A percentile compares a stretch with the other conserved stretches of the same genome.
phyloP scores from a whole-genome alignment of 1,284 basidiomycete genomes.

The Ceratobasidium sp. region DNA sequence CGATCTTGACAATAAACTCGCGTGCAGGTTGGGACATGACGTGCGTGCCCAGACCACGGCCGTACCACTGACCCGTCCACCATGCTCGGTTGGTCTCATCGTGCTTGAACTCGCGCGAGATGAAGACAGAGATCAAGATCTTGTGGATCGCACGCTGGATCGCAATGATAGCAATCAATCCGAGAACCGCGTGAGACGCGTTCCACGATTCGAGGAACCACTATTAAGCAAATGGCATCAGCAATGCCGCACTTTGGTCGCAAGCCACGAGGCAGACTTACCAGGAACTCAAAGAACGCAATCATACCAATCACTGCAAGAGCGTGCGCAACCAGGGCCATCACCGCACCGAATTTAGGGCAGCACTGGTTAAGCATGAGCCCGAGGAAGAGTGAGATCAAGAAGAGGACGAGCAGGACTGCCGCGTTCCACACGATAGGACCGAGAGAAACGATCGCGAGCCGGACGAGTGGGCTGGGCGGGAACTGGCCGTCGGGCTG shows the following conservation, averaged over 20 bases:
- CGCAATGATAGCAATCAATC: constrained; percentile 82
- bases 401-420: constrained; percentile 83
- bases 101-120: constrained; percentile 95
- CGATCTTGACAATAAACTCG: constrained; percentile 95
- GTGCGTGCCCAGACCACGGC: constrained; percentile 83
- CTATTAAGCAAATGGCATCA: constrained; percentile 54
- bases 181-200: constrained; percentile 86
- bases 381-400: constrained; percentile 90
- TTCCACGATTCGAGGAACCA: constrained; percentile 97
- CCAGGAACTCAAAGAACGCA: constrained; percentile 93
- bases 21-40: constrained; percentile 93
- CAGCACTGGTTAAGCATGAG: constrained; percentile 85
- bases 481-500: constrained; percentile 69
- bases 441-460: constrained; percentile 90
- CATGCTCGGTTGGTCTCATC: constrained; percentile 96
- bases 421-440: constrained; percentile 96
- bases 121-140: constrained; percentile 86
- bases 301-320: constrained; percentile 83
- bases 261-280: constrained; percentile 55
- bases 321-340: constrained; percentile 86
- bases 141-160: constrained; percentile 93
- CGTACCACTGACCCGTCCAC: constrained; percentile 98
- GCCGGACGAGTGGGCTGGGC: constrained; percentile 83
- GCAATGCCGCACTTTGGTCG: constrained; percentile 44
- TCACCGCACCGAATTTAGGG: constrained; percentile 85